A percentile compares a stretch with the other conserved stretches of the same genome.
Conservation (phyloP, 352 stramenopile genomes). For the Globisporangium nagaii region DNA sequence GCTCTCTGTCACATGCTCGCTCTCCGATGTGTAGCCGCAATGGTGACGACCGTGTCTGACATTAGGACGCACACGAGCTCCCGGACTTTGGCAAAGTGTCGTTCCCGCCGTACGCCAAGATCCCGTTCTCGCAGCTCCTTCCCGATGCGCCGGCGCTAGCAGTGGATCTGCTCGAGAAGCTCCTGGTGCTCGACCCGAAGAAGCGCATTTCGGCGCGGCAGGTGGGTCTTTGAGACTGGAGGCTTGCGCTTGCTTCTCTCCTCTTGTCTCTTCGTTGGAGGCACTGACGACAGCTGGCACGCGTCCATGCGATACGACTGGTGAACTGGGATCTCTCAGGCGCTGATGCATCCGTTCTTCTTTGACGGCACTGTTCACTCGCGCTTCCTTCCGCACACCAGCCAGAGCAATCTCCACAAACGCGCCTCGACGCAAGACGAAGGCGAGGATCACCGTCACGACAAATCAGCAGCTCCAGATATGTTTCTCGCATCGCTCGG, state of each 20-base stretch:
- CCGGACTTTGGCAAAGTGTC: slow-evolving; percentile 69
- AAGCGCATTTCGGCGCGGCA: slow-evolving; percentile 35
- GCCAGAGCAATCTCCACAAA: neutral
- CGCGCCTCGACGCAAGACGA: neutral
- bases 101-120: slow-evolving; percentile 47
- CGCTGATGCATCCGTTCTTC: slow-evolving; percentile 42
- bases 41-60: too few species aligned
- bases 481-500: slow-evolving; percentile 25
- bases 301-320: too few species aligned
- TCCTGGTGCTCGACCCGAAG: slow-evolving; percentile 29
- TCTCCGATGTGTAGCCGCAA: too few species aligned
- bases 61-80: slow-evolving; percentile 29
- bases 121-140: slow-evolving; percentile 39
- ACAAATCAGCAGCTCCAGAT: slow-evolving; percentile 8
- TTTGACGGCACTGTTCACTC: slow-evolving; percentile 22
- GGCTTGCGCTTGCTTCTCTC: neutral
- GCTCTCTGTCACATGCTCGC: too few species aligned
- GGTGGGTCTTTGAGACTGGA: too few species aligned
- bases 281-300: too few species aligned
- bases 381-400: slow-evolving; percentile 12
- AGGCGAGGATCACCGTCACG: neutral
- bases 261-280: neutral
- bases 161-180: slow-evolving; percentile 44
- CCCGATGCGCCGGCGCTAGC: slow-evolving; percentile 30
- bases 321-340: slow-evolving; percentile 10